Conservation (phyloP, 164 flowering plant genomes). For the Aristolochia fimbriata region DNA sequence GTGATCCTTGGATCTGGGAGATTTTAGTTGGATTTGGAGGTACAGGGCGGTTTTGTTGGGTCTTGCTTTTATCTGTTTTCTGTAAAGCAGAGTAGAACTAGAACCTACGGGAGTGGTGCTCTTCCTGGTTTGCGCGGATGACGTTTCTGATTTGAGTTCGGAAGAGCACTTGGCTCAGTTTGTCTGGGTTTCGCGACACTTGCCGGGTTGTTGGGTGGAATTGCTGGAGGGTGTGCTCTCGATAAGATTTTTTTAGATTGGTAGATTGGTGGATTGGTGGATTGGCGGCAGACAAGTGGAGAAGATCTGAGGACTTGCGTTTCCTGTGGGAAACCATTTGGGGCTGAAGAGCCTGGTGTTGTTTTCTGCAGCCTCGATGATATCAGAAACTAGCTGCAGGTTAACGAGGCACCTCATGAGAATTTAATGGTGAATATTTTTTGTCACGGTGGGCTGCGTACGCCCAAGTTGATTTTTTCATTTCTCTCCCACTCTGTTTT, state of each 20-base stretch:
- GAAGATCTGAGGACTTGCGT: neutral
- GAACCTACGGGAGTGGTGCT: neutral
- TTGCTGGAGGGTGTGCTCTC: neutral
- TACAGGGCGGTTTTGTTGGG: conserved; percentile 1
- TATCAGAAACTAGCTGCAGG: conserved; percentile 2
- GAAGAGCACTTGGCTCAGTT: neutral
- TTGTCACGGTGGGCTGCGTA: neutral
- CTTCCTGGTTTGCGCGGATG: neutral
- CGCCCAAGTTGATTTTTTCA: conserved; percentile 5
- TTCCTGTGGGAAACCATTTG: neutral
- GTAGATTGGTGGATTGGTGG: neutral
- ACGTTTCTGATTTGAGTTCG: neutral
- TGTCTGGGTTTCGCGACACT: neutral
- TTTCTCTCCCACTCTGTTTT: conserved; percentile 10
- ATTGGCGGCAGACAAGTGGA: neutral
- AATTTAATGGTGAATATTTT: conserved; percentile 20
- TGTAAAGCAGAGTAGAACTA: too few species aligned
- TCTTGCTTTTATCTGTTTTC: neutral
- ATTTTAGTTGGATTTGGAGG: conserved; percentile 21
- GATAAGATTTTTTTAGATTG: neutral
- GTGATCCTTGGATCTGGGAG: conserved; percentile 1
- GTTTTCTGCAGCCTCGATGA: too few species aligned
- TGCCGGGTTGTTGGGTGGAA: neutral
- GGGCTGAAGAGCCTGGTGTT: too few species aligned
- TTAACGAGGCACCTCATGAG: conserved; percentile 13